A percentile compares a stretch with the other conserved stretches of the same genome.
phyloP scores from a whole-genome alignment of 169 alveolate genomes.

The Theileria annulata region DNA sequence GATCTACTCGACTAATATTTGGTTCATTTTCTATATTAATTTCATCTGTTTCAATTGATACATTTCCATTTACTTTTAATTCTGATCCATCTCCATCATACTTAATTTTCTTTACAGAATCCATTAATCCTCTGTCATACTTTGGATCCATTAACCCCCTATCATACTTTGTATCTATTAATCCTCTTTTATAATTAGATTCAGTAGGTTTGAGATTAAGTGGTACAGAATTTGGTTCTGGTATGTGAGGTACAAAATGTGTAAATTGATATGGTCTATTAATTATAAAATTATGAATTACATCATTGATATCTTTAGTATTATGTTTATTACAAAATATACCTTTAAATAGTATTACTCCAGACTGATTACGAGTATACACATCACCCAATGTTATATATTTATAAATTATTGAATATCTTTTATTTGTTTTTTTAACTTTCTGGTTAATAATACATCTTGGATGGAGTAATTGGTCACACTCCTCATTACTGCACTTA shows the following conservation, averaged over 20 bases:
- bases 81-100: not conserved
- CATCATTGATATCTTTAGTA: not conserved
- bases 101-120: not conserved
- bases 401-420: not conserved
- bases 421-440: not conserved
- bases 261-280: not conserved
- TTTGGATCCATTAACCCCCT: not conserved
- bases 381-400: no score
- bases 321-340: conserved; percentile 44
- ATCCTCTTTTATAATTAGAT: no score
- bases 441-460: not conserved
- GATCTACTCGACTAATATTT: not conserved
- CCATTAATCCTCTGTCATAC: not conserved
- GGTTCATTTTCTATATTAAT: not conserved
- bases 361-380: conserved; percentile 29
- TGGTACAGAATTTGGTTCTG: not conserved
- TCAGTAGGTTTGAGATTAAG: not conserved
- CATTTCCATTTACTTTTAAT: not conserved
- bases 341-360: conserved; percentile 22
- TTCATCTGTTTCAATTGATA: not conserved
- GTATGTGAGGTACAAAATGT: not conserved
- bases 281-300: conserved; percentile 1
- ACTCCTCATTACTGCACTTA: conserved; percentile 23
- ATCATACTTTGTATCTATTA: no score
- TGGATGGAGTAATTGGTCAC: conserved; percentile 29